These are phyloP conservation scores for Phytophthora citricola DNA, from an alignment of 352 stramenopile genomes.

Conservation along the genomic window DNA sequence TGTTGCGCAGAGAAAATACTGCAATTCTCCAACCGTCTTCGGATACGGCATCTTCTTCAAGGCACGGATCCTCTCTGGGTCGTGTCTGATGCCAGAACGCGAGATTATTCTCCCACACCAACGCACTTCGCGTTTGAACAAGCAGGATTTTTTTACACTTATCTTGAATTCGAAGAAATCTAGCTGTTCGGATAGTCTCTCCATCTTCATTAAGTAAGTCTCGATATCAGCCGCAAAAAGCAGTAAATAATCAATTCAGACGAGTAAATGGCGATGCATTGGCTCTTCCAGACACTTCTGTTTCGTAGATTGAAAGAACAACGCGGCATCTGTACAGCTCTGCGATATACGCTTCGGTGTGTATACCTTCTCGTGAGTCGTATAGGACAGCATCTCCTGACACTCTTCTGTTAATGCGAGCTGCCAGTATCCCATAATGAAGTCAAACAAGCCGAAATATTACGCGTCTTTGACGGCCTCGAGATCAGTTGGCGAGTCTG, in stretches of 20 bases:
- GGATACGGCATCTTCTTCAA: not conserved
- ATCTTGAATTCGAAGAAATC: constrained; percentile 6
- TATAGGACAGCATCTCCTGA: not conserved
- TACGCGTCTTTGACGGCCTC: not conserved
- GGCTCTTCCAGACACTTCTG: constrained; percentile 3
- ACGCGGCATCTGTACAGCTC: not conserved
- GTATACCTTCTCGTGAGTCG: not conserved
- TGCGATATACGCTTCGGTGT: not conserved
- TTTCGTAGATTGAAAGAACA: not conserved
- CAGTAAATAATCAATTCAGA: not conserved
- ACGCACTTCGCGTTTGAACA: not conserved
- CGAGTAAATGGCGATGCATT: not conserved
- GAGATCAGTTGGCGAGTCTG: no score
- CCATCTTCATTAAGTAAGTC: not conserved
- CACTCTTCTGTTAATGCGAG: not conserved
- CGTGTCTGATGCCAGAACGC: not conserved
- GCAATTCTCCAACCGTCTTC: not conserved
- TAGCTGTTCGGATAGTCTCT: not conserved
- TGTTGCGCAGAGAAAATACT: not conserved
- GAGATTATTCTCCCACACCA: not conserved
- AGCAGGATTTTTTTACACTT: not conserved
- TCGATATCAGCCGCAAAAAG: not conserved
- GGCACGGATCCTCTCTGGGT: not conserved
- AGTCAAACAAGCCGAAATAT: not conserved
- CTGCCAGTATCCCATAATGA: not conserved